phyloP scores from a whole-genome alignment of 2,329 filamentous ascomycete species.

The Anthostomella pinea region DNA sequence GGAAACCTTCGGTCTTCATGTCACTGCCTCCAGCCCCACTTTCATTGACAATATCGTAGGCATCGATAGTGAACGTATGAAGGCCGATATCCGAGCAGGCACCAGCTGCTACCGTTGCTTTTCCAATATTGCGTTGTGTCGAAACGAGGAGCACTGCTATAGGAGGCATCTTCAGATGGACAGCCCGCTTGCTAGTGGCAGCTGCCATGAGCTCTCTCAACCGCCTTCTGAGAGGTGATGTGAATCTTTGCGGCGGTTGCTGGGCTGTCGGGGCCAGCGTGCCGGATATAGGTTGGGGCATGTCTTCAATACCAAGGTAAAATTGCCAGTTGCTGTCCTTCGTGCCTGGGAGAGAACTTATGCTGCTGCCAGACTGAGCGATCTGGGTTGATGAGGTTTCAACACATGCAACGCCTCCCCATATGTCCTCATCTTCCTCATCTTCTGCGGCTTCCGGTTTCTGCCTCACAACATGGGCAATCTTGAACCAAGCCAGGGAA shows the following conservation, averaged over 20 bases:
- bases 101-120: constrained; percentile 71
- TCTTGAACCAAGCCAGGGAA: constrained; percentile 87
- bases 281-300: constrained; percentile 49
- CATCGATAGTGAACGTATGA: constrained; percentile 84
- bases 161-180: constrained; percentile 83
- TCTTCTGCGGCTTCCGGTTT: constrained; percentile 52
- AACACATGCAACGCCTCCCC: constrained; percentile 83
- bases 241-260: constrained; percentile 48
- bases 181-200: constrained; percentile 81
- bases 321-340: constrained; percentile 82
- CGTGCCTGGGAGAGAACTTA: constrained; percentile 73
- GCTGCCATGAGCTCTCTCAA: constrained; percentile 83
- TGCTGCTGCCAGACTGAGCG: constrained; percentile 85
- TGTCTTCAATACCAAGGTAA: constrained; percentile 75
- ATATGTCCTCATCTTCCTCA: constrained; percentile 64
- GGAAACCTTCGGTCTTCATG: constrained; percentile 87
- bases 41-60: constrained; percentile 92
- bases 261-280: constrained; percentile 39
- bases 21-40: constrained; percentile 82
- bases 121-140: constrained; percentile 90
- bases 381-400: constrained; percentile 85
- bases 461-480: constrained; percentile 67
- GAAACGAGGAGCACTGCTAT: constrained; percentile 86
- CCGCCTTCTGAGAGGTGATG: constrained; percentile 63
- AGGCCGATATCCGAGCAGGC: constrained; percentile 87